Evolutionary conservation across 345 rosid species (phyloP).

Genomic region (Luvunga scandens): DNA sequence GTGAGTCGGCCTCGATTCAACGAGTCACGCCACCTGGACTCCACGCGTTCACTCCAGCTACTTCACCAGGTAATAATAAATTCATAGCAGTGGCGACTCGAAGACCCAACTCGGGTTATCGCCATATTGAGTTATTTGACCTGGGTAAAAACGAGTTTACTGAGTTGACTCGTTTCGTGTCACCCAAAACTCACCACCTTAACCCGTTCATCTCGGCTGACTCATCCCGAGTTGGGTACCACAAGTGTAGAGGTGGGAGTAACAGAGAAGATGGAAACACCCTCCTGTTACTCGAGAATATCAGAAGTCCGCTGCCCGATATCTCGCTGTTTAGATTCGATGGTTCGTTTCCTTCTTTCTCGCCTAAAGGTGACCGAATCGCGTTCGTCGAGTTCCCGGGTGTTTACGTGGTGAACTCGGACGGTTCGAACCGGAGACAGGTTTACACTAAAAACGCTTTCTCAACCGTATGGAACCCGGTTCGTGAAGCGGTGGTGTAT

Average conservation of each 20-base stretch:
- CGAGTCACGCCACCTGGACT: slow-evolving; percentile 82
- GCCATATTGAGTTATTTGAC: slow-evolving; percentile 80
- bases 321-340: slow-evolving; percentile 77
- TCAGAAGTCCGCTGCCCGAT: slow-evolving; percentile 45
- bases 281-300: slow-evolving; percentile 57
- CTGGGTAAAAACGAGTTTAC: slow-evolving; percentile 44
- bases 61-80: slow-evolving; percentile 66
- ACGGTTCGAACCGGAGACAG: slow-evolving; percentile 61
- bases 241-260: slow-evolving; percentile 59
- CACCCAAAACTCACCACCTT: slow-evolving; percentile 67
- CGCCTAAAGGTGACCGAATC: slow-evolving; percentile 66
- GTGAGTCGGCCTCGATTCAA: slow-evolving; percentile 42
- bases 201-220: slow-evolving; percentile 90
- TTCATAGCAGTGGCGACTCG: slow-evolving; percentile 84
- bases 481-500: slow-evolving; percentile 58
- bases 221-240: slow-evolving; percentile 71
- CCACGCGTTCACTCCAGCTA: slow-evolving; percentile 91
- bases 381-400: slow-evolving; percentile 80
- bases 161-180: slow-evolving; percentile 67
- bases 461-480: slow-evolving; percentile 77
- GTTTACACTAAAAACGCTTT: slow-evolving; percentile 56
- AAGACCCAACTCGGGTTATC: slow-evolving; percentile 52
- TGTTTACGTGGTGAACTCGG: slow-evolving; percentile 68
- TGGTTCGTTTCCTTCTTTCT: slow-evolving; percentile 88
- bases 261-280: slow-evolving; percentile 35